Conservation (phyloP, 108 stramenopile genomes). For the Nannochloropsis gaditana region DNA sequence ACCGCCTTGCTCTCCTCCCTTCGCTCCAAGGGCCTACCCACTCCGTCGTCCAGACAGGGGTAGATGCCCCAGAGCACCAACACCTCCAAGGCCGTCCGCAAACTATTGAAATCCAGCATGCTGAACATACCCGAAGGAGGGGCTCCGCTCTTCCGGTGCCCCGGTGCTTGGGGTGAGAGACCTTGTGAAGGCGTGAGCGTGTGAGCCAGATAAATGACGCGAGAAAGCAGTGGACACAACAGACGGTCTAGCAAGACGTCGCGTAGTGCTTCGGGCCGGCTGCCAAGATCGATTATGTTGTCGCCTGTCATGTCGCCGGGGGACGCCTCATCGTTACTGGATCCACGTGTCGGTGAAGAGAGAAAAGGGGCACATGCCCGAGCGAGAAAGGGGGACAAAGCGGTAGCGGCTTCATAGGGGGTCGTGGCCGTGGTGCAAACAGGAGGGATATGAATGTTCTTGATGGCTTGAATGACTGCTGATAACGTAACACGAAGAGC, state of each 20-base stretch:
- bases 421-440: not conserved
- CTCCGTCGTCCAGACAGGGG: not conserved
- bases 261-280: not conserved
- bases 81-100: constrained; percentile 17
- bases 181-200: not conserved
- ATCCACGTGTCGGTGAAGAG: too few species aligned
- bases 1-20: not conserved
- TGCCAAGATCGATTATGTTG: not conserved
- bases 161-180: not conserved
- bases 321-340: too few species aligned
- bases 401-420: not conserved
- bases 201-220: not conserved
- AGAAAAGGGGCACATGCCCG: not conserved
- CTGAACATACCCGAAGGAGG: not conserved
- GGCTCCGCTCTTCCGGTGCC: not conserved
- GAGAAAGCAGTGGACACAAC: constrained; percentile 4
- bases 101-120: not conserved
- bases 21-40: not conserved
- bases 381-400: not conserved
- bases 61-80: not conserved
- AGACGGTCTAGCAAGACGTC: not conserved
- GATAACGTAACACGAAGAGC: not conserved
- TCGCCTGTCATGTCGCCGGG: too few species aligned
- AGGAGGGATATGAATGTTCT: constrained; percentile 2
- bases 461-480: not conserved